Evolutionary conservation across 2,329 filamentous ascomycete genomes (phyloP).

Genomic region (Tolypocladium endophyticum): DNA sequence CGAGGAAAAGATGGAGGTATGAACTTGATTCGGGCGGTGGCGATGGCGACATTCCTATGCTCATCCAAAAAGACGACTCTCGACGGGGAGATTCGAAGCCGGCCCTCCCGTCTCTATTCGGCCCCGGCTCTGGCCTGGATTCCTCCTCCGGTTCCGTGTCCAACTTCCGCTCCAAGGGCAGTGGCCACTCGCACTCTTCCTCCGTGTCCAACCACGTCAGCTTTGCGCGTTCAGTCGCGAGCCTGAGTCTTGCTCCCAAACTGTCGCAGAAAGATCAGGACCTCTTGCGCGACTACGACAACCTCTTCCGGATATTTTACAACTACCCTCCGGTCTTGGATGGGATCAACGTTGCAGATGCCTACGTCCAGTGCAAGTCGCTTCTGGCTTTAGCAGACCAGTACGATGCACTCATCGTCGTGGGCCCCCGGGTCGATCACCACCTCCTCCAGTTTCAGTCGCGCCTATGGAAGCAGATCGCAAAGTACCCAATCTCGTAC

Average conservation of each 20-base stretch:
- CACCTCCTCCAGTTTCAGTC: slow-evolving; percentile 87
- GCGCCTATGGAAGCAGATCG: slow-evolving; percentile 88
- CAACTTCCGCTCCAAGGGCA: slow-evolving; percentile 17
- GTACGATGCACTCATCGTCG: slow-evolving; percentile 82
- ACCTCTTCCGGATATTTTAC: slow-evolving; percentile 92
- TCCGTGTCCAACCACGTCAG: slow-evolving; percentile 29
- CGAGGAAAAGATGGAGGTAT: slow-evolving; percentile 64
- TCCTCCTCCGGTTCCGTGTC: slow-evolving; percentile 38
- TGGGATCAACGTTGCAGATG: slow-evolving; percentile 78
- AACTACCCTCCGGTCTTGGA: slow-evolving; percentile 80
- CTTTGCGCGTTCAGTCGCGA: slow-evolving; percentile 84
- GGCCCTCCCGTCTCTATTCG: slow-evolving; percentile 20
- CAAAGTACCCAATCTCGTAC: slow-evolving; percentile 90
- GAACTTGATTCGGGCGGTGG: slow-evolving; percentile 70
- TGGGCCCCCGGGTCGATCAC: slow-evolving; percentile 84
- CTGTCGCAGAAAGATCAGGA: slow-evolving; percentile 57
- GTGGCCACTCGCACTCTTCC: slow-evolving; percentile 41
- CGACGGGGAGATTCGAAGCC: slow-evolving; percentile 4
- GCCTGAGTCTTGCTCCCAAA: slow-evolving; percentile 45
- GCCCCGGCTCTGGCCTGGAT: slow-evolving; percentile 25
- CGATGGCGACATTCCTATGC: slow-evolving; percentile 72
- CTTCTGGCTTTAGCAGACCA: slow-evolving; percentile 83
- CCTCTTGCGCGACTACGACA: slow-evolving; percentile 84
- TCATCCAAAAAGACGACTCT: slow-evolving; percentile 63
- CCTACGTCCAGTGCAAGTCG: slow-evolving; percentile 89